These are phyloP conservation scores for Artemisia argyi DNA, from an alignment of 129 eudicot genomes.

Conservation along the genomic window DNA sequence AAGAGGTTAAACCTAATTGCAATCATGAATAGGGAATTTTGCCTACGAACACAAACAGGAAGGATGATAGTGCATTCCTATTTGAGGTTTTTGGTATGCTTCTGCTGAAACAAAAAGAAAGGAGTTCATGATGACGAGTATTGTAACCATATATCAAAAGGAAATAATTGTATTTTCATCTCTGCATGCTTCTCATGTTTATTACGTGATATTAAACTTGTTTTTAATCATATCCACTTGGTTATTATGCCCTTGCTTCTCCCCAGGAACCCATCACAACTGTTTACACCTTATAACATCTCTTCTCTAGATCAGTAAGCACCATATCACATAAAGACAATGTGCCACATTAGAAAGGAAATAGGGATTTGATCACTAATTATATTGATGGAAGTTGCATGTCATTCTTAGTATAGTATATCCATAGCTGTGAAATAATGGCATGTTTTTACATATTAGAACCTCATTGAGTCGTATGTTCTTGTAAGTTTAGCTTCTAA, in stretches of 20 bases:
- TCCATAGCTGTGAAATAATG: slow-evolving; percentile 5
- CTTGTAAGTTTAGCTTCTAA: not conserved
- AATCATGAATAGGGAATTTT: not conserved
- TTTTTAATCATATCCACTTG: not conserved
- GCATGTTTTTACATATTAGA: not conserved
- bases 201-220: not conserved
- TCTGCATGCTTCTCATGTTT: not conserved
- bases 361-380: not conserved
- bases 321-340: not conserved
- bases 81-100: not conserved
- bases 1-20: not conserved
- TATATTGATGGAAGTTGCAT: not conserved
- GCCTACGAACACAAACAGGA: not conserved
- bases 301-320: not conserved
- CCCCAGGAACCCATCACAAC: slow-evolving; percentile 3
- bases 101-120: not conserved
- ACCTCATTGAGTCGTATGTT: not conserved
- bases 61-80: no score
- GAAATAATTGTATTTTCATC: not conserved
- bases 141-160: not conserved
- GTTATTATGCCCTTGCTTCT: not conserved
- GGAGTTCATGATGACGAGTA: not conserved
- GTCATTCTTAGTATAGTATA: not conserved
- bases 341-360: slow-evolving; percentile 1
- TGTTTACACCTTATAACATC: not conserved